Conservation (phyloP, 2,329 filamentous ascomycete genomes). For the Clonostachys rhizophaga region DNA sequence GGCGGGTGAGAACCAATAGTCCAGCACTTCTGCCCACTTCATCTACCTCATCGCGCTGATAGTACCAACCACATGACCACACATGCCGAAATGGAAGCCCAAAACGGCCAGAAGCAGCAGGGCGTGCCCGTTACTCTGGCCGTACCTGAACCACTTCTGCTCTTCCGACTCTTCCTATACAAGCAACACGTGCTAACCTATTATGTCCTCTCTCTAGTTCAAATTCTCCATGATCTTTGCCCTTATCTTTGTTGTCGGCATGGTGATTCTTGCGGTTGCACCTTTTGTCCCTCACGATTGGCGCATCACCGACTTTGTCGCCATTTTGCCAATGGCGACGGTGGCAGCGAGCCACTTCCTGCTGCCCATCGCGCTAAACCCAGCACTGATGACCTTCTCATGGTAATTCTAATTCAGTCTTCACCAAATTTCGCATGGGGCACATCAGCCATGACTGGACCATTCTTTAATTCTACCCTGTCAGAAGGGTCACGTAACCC, state of each 20-base stretch:
- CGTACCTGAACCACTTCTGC: too few relatives aligned
- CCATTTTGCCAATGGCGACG: conserved; percentile 71
- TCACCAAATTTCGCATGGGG: too few relatives aligned
- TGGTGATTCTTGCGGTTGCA: conserved; percentile 60
- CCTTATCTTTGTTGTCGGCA: conserved; percentile 50
- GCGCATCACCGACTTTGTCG: conserved; percentile 67
- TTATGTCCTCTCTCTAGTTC: conserved; percentile 39
- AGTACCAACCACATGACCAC: too few relatives aligned
- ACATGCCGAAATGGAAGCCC: too few relatives aligned
- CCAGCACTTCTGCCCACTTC: background rate
- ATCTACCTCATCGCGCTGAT: background rate
- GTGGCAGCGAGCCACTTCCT: conserved; percentile 67
- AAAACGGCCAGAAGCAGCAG: too few relatives aligned
- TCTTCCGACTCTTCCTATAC: too few relatives aligned
- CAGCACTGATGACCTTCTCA: conserved; percentile 75
- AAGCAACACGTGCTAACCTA: too few relatives aligned
- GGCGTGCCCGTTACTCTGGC: too few relatives aligned
- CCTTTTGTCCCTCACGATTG: conserved; percentile 62
- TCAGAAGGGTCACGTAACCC: too few relatives aligned
- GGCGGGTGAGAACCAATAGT: background rate
- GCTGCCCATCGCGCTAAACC: conserved; percentile 69
- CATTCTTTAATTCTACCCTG: too few relatives aligned
- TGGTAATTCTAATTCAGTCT: conserved; percentile 42
- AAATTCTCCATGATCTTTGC: conserved; percentile 67
- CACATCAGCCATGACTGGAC: too few relatives aligned